A percentile compares a stretch with the other conserved stretches of the same genome.
phyloP scores from a whole-genome alignment of 306 rosid species.

The Medicago arabica region DNA sequence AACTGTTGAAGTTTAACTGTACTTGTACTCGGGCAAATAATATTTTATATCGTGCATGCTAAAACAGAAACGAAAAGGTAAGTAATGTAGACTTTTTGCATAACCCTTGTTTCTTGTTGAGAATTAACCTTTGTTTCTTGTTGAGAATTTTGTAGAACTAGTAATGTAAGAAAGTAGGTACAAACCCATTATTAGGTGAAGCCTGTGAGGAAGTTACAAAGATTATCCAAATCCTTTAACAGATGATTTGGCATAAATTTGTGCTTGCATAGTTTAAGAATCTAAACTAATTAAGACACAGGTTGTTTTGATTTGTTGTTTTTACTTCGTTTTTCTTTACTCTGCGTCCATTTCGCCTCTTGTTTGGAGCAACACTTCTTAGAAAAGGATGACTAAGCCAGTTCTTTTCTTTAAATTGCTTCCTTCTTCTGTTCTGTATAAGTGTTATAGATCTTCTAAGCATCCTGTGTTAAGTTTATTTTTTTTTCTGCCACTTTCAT shows the following conservation, averaged over 20 bases:
- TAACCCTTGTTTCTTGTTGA: not conserved
- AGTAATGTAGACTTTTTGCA: not conserved
- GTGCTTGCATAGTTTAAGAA: conserved; percentile 14
- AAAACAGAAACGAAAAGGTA: not conserved
- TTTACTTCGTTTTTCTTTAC: not conserved
- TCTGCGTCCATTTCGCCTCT: not conserved
- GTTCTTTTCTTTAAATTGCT: not conserved
- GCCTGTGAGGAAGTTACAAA: not conserved
- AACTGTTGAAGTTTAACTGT: conserved; percentile 8
- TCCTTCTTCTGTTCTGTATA: conserved; percentile 2
- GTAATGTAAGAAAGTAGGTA: conserved; percentile 21
- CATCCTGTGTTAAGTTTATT: conserved; percentile 28
- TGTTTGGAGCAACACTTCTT: conserved; percentile 6
- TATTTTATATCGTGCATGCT: conserved; percentile 9
- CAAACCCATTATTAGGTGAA: conserved; percentile 3
- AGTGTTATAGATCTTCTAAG: conserved; percentile 3
- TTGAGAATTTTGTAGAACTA: not conserved
- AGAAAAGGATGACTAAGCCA: conserved; percentile 4
- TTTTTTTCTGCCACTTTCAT: not conserved
- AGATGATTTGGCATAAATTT: conserved; percentile 4
- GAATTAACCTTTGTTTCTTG: conserved; percentile 1
- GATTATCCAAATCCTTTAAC: conserved; percentile 10
- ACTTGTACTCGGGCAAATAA: not conserved
- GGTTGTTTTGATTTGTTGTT: conserved; percentile 1
- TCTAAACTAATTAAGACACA: not conserved